Evolutionary conservation across 345 rosid species (phyloP), one percentile per base, ranked within the genome.

Genomic region (Citrus glauca): DNA sequence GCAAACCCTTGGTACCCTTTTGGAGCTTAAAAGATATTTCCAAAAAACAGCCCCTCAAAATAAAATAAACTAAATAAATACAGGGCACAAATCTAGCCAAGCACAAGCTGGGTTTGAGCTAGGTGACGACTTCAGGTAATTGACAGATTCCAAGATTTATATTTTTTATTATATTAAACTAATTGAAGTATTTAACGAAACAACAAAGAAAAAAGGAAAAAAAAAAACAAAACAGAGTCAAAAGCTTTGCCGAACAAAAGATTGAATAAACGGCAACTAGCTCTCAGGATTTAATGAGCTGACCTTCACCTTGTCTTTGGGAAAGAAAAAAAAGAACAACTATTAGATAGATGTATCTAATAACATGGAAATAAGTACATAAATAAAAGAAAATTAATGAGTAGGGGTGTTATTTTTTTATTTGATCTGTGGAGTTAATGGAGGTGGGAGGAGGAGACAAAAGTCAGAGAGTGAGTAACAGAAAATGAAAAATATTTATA

Each of bases 81-180:
- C 27, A 61, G 35, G 27, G 19, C 65, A 72, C n/a, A 78, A 78
- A 78, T 76, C 80, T 56, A 65, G 79, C 79, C 67, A 77, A 67
- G 73, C 71, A 77, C 64, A 72, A 78, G 80, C 83, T 78, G 84
- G 83, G 53, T 42, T 25, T 40, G 37, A 82, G 69, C 69, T 65
- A 19, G 81, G 59, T 56, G 82, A 68, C 84, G 74, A 22, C 77
- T 64, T 69, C 83, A 59, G 77, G 79, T 38, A 79, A 79, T 77
- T 53, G 82, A 81, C 82, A 71, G 74, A 72, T 83, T 79, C 85
- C 77, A 17, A 62, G 61, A 72, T 45, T 73, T 78, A 30, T 75
- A 38, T 48, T 14, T 45, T 33, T 0, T 79, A 35, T n/a, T 25
- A 50, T 35, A 35, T 25, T 28, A 30, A 42, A 20, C 25, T 69